Evolutionary conservation across 176 grass and related monocot genomes (phyloP), one percentile per base, ranked within the genome.

Genomic region (Cenchrus fungigraminus): DNA sequence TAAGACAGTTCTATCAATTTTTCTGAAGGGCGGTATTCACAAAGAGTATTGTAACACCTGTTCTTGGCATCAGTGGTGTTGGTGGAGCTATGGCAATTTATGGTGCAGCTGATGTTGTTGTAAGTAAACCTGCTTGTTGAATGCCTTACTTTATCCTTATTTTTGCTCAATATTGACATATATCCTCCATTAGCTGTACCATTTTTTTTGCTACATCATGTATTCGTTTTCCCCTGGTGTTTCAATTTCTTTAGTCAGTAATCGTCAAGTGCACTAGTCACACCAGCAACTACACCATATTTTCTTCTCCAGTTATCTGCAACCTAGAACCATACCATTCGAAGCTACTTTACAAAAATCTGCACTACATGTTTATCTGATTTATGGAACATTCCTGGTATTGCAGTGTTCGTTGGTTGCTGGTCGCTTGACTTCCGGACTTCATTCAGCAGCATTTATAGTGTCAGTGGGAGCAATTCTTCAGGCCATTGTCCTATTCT

Each of bases 11-110:
- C 34, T 62, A 3, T 76, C 62, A 40, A 11, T 75, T 79, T 80
- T 42, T 75, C 47, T 28, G 52, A 58, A 98, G 97, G 93, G 91
- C 97, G 71, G 93, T 95, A 88, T 98, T 92, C 78, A 98, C 97
- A 47, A 95, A 98, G 70, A 86, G 91, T 79, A 92, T 98, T 82
- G 93, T 98, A 75, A 95, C 93, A 87, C 97, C 96, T 85, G 89
- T 89, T 80, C 89, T 98, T 87, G 97, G 97, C 63, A 90, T 98
- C 65, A 95, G 91, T 17, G 97, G 97, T 47, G 97, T 98, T 37
- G 97, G 97, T 79, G 97, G 93, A 32, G 88, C 97, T 53, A 98
- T 98, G 97, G 97, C 97, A 78, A 84, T 98, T 83, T 98, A 95
- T 79, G 97, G 97, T 31, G 91, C 89, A 77, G 86, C 93, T 62